Evolutionary conservation across 805 yeast species (phyloP).

Genomic region (Ogataea pignaliae): DNA sequence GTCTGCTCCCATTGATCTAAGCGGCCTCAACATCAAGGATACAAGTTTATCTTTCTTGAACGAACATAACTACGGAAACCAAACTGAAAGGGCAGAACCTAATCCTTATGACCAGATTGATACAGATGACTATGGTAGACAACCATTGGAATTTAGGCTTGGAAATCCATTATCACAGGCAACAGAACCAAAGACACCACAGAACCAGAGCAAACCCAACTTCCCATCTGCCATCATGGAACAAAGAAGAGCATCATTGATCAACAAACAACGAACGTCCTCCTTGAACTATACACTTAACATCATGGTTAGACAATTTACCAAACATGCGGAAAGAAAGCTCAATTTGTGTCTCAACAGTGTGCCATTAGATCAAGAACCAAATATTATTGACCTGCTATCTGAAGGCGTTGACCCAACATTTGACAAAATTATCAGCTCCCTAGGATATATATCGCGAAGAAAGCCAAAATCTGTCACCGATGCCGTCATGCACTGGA

Average conservation of each 20-base stretch:
- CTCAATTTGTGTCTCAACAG: constrained; percentile 65
- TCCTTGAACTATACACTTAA: constrained; percentile 80
- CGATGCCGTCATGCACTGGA: constrained; percentile 98
- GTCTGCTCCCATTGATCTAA: neutral
- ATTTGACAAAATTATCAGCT: constrained; percentile 80
- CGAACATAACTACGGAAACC: neutral
- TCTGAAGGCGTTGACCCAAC: constrained; percentile 83
- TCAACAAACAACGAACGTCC: constrained; percentile 50
- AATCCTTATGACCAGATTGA: constrained; percentile 1
- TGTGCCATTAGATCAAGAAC: constrained; percentile 63
- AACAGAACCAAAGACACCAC: constrained; percentile 8
- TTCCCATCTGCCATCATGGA: constrained; percentile 9
- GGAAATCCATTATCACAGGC: constrained; percentile 18
- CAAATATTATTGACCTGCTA: constrained; percentile 71
- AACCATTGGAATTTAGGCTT: constrained; percentile 23
- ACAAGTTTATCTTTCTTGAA: neutral
- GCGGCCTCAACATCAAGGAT: neutral
- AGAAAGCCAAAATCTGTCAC: constrained; percentile 92
- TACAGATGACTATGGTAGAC: constrained; percentile 19
- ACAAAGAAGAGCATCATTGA: constrained; percentile 50
- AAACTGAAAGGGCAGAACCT: neutral
- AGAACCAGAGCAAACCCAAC: constrained; percentile 4
- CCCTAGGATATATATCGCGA: constrained; percentile 87
- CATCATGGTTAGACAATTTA: constrained; percentile 91
- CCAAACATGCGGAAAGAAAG: constrained; percentile 87